Percentiles rank a stretch among this genome's conserved stretches.
phyloP scores from a whole-genome alignment of 2,329 filamentous ascomycete species.

The Arthrobotrys sphaeroides region DNA sequence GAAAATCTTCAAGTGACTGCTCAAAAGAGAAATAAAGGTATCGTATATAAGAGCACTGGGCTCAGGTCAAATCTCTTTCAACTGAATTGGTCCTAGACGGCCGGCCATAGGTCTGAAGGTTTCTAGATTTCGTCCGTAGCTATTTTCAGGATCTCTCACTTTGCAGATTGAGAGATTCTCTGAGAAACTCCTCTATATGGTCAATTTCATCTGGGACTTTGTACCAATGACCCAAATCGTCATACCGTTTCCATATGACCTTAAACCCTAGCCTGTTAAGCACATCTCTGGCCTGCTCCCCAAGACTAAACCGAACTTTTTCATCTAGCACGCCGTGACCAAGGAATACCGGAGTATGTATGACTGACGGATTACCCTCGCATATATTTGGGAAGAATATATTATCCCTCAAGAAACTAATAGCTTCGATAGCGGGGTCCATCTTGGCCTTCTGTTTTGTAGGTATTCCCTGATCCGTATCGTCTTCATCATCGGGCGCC shows the following conservation, averaged over 20 bases:
- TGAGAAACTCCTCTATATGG: slow-evolving; percentile 60
- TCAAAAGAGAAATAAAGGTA: too few relatives aligned
- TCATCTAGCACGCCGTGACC: slow-evolving; percentile 63
- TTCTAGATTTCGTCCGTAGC: too few relatives aligned
- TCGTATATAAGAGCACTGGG: too few relatives aligned
- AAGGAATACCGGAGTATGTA: slow-evolving; percentile 62
- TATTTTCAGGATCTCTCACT: too few relatives aligned
- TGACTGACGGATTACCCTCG: neutral
- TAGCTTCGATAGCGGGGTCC: neutral
- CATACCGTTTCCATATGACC: slow-evolving; percentile 62
- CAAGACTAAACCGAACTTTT: slow-evolving; percentile 60
- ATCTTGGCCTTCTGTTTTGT: slow-evolving; percentile 53
- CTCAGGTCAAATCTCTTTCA: too few relatives aligned
- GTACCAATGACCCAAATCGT: slow-evolving; percentile 65
- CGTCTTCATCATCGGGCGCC: slow-evolving; percentile 56
- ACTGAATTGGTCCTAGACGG: too few relatives aligned
- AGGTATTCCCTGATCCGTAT: slow-evolving; percentile 32
- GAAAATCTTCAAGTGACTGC: too few relatives aligned
- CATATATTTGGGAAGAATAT: slow-evolving; percentile 24
- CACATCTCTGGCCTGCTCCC: slow-evolving; percentile 58
- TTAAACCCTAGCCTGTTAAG: slow-evolving; percentile 60
- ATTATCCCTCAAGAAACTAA: slow-evolving; percentile 19
- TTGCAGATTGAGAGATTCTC: neutral
- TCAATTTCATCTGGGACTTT: slow-evolving; percentile 65
- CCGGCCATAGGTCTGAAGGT: too few relatives aligned